Conservation (phyloP, 2,329 filamentous ascomycete genomes). For the Xylariales sp. region DNA sequence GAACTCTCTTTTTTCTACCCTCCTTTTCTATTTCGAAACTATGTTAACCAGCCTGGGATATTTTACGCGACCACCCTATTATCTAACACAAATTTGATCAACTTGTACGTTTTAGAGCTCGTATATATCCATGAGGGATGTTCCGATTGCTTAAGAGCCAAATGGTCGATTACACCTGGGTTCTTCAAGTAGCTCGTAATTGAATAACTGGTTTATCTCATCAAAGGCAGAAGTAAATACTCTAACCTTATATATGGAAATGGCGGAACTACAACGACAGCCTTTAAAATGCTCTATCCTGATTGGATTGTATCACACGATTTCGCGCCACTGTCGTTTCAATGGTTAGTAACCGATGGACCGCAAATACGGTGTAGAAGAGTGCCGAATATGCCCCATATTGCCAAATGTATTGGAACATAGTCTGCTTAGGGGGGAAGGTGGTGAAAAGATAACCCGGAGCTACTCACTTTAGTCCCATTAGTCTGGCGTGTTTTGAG, state of each 20-base stretch:
- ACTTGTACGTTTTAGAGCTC: too few species aligned
- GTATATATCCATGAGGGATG: too few species aligned
- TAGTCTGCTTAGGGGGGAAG: not conserved
- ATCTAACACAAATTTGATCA: too few species aligned
- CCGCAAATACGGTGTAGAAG: too few species aligned
- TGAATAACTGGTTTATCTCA: not conserved
- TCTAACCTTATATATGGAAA: not conserved
- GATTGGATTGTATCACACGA: not conserved
- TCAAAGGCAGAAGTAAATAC: not conserved
- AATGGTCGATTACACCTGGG: too few species aligned
- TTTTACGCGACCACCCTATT: too few species aligned
- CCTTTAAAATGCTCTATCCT: not conserved
- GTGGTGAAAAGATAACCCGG: not conserved
- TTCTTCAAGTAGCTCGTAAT: too few species aligned
- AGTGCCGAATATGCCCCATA: not conserved
- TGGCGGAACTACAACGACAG: not conserved
- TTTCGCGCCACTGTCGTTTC: not conserved
- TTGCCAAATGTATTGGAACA: not conserved
- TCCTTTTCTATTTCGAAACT: too few species aligned
- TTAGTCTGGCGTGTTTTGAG: conserved; percentile 25
- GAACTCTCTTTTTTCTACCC: too few species aligned
- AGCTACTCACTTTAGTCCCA: conserved; percentile 29
- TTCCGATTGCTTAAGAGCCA: too few species aligned
- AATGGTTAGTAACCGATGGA: not conserved
- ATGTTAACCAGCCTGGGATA: too few species aligned